Evolutionary conservation across 2,329 filamentous ascomycete species (phyloP).

Genomic region (Capronia americana): DNA sequence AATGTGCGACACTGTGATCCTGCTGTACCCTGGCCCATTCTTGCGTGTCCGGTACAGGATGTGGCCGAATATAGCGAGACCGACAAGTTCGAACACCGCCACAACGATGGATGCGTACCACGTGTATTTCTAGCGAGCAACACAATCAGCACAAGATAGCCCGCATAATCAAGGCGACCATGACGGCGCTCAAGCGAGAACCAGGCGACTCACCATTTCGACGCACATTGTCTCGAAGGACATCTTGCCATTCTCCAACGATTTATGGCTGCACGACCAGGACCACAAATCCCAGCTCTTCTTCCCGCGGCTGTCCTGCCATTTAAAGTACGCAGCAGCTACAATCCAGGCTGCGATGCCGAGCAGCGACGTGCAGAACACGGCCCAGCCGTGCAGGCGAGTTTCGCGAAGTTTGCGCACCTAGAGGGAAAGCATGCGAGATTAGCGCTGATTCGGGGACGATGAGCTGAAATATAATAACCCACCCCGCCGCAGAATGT

Average conservation of each 20-base stretch:
- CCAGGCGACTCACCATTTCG: constrained; percentile 32
- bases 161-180: not conserved
- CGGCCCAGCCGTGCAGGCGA: constrained; percentile 17
- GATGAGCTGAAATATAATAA: not conserved
- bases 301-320: constrained; percentile 19
- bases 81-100: constrained; percentile 15
- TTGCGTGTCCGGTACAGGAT: not conserved
- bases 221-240: constrained; percentile 23
- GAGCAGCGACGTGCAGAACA: constrained; percentile 24
- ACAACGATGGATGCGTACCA: constrained; percentile 15
- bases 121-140: constrained; percentile 14
- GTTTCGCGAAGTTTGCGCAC: constrained; percentile 17
- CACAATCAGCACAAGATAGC: not conserved
- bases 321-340: constrained; percentile 24
- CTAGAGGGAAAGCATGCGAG: not conserved
- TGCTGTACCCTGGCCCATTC: constrained; percentile 14
- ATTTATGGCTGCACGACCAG: constrained; percentile 21
- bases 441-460: not conserved
- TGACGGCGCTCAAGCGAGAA: not conserved
- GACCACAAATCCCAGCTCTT: constrained; percentile 26
- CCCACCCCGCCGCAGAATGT: constrained; percentile 23
- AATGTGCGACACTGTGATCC: constrained; percentile 16
- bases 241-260: constrained; percentile 24
- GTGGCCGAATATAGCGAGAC: constrained; percentile 13
- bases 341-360: constrained; percentile 21